Percentiles rank a stretch among this genome's conserved stretches.
phyloP scores from a whole-genome alignment of 164 flowering plant genomes.

The Magnolia changhungtana region DNA sequence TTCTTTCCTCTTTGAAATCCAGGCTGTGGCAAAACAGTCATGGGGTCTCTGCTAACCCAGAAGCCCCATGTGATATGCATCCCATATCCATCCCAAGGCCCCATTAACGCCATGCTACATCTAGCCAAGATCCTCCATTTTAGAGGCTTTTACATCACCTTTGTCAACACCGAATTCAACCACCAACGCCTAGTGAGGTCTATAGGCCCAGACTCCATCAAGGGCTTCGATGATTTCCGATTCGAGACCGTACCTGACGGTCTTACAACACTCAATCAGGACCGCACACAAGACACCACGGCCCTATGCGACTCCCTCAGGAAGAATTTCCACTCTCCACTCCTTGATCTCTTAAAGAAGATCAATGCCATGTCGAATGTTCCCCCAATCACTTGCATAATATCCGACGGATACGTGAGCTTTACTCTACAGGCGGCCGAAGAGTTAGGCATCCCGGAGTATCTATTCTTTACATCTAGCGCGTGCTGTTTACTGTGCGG shows the following conservation, averaged over 20 bases:
- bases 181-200: constrained; percentile 10
- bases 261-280: constrained; percentile 32
- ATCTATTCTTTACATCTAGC: constrained; percentile 27
- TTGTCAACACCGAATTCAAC: constrained; percentile 21
- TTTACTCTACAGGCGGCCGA: constrained; percentile 30
- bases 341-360: constrained; percentile 20
- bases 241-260: constrained; percentile 36
- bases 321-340: constrained; percentile 23
- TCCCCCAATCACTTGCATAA: constrained; percentile 30
- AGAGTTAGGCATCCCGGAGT: constrained; percentile 27
- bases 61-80: constrained; percentile 22
- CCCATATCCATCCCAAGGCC: constrained; percentile 25
- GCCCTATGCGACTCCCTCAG: constrained; percentile 20
- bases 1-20: too few species aligned
- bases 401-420: constrained; percentile 34
- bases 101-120: constrained; percentile 21
- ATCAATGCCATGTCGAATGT: constrained; percentile 15
- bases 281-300: constrained; percentile 34
- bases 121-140: constrained; percentile 19
- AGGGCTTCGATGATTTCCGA: constrained; percentile 19
- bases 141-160: constrained; percentile 27
- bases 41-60: neutral
- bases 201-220: constrained; percentile 8
- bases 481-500: constrained; percentile 24
- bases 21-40: neutral